Evolutionary conservation across 1,139 yeast genomes (phyloP).

Genomic region (Waltiozyma sp.): DNA sequence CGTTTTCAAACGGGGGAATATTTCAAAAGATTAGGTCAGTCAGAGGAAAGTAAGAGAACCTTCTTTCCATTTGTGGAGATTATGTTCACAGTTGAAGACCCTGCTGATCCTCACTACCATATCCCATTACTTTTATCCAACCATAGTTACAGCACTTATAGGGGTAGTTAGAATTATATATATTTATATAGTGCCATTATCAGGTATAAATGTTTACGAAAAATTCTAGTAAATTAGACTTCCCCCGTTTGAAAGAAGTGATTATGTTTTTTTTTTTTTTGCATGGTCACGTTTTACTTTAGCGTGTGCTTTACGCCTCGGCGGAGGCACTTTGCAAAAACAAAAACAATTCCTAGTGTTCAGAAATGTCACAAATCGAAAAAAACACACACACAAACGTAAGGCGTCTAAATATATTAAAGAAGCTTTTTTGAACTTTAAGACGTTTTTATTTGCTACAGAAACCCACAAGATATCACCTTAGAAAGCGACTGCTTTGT

Average conservation of each 20-base stretch:
- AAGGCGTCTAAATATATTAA: no score
- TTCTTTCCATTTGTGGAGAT: constrained; percentile 85
- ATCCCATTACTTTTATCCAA: constrained; percentile 75
- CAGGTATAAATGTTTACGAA: no score
- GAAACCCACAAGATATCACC: no score
- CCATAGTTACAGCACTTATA: constrained; percentile 78
- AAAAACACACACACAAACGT: no score
- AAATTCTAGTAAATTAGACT: no score
- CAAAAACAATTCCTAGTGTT: not conserved
- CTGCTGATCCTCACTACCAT: constrained; percentile 75
- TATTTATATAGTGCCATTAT: no score
- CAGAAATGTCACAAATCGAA: not conserved
- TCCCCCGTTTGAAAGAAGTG: no score
- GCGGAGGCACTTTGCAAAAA: no score
- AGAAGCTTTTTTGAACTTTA: no score
- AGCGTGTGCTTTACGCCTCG: no score
- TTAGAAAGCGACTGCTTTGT: no score
- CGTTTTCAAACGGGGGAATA: constrained; percentile 66
- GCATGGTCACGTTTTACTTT: not conserved
- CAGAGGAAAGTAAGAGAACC: constrained; percentile 25
- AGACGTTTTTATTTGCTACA: no score
- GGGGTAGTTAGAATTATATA: constrained; percentile 35
- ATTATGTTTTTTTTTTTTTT: not conserved
- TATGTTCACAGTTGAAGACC: constrained; percentile 48
- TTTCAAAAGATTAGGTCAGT: constrained; percentile 26